Evolutionary conservation across 2,329 filamentous ascomycete species (phyloP).

Genomic region (Pezicula radicicola): DNA sequence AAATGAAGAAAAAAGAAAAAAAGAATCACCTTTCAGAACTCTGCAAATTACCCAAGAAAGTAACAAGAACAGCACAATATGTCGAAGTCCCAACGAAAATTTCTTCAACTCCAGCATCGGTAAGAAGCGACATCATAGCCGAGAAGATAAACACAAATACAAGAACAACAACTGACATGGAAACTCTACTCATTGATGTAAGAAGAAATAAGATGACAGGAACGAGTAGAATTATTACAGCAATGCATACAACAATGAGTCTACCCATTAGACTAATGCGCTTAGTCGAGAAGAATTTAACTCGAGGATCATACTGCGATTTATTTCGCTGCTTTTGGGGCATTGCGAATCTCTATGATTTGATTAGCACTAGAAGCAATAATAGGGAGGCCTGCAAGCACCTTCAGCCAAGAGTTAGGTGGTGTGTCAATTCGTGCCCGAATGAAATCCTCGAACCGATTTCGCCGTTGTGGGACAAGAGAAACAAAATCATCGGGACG

Average conservation of each 20-base stretch:
- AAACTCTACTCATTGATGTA: constrained; percentile 8
- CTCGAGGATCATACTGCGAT: too few species aligned
- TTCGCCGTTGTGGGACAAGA: constrained; percentile 1
- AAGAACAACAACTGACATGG: constrained; percentile 6
- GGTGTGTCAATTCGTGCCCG: background rate
- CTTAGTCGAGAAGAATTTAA: constrained; percentile 4
- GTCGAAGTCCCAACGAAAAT: constrained; percentile 12
- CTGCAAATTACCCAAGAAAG: constrained; percentile 11
- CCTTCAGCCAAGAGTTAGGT: constrained; percentile 8
- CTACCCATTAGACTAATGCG: constrained; percentile 3
- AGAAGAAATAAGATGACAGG: constrained; percentile 11
- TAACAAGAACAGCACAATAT: constrained; percentile 13
- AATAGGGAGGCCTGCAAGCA: too few species aligned
- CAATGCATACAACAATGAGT: constrained; percentile 6
- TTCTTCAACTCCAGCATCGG: constrained; percentile 4
- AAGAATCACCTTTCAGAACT: constrained; percentile 1
- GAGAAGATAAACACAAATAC: constrained; percentile 8
- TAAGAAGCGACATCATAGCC: constrained; percentile 6
- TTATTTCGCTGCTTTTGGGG: background rate
- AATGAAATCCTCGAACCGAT: constrained; percentile 8
- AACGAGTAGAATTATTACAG: constrained; percentile 5
- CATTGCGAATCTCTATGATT: too few species aligned
- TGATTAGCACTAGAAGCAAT: too few species aligned
- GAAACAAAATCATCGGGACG: constrained; percentile 10
- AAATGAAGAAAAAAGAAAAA: background rate